A percentile compares a stretch with the other conserved stretches of the same genome.
Conservation (phyloP, 2,329 filamentous ascomycete genomes). For the Fusarium phyllophilum region DNA sequence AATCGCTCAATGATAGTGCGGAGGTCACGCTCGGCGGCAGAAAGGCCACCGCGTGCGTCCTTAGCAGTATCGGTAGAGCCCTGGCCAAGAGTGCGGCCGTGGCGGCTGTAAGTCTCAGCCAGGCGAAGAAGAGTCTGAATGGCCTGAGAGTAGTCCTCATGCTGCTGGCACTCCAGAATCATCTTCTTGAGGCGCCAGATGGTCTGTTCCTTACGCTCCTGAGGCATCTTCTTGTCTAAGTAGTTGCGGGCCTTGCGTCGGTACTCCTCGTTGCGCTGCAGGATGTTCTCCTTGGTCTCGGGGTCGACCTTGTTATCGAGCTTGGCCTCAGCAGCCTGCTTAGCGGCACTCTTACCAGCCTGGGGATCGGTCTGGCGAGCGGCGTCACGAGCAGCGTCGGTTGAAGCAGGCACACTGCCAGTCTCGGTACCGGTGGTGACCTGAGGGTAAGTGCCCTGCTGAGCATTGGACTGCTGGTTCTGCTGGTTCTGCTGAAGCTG, state of each 20-base stretch:
- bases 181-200: slow-evolving; percentile 97
- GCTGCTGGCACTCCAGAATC: slow-evolving; percentile 94
- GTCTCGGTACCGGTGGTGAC: slow-evolving; percentile 54
- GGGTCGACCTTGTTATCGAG: slow-evolving; percentile 72
- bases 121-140: slow-evolving; percentile 86
- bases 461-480: slow-evolving; percentile 7
- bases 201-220: slow-evolving; percentile 91
- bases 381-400: slow-evolving; percentile 18
- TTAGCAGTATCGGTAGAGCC: slow-evolving; percentile 76
- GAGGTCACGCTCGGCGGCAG: slow-evolving; percentile 78
- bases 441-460: slow-evolving; percentile 49
- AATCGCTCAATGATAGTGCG: slow-evolving; percentile 92
- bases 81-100: slow-evolving; percentile 72
- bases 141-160: slow-evolving; percentile 92
- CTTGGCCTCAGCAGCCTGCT: slow-evolving; percentile 64
- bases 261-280: slow-evolving; percentile 56
- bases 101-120: slow-evolving; percentile 84
- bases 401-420: background rate
- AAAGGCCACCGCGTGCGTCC: slow-evolving; percentile 75
- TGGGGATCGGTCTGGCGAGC: slow-evolving; percentile 55
- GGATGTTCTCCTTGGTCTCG: slow-evolving; percentile 65
- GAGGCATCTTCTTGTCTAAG: slow-evolving; percentile 84
- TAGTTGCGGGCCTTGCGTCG: slow-evolving; percentile 73
- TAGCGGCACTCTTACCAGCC: slow-evolving; percentile 48
- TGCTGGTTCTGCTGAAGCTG: slow-evolving; percentile 40